Evolutionary conservation across 1,139 yeast genomes (phyloP), one percentile per base, ranked within the genome.

Genomic region (Sugiyamaella pinicola): DNA sequence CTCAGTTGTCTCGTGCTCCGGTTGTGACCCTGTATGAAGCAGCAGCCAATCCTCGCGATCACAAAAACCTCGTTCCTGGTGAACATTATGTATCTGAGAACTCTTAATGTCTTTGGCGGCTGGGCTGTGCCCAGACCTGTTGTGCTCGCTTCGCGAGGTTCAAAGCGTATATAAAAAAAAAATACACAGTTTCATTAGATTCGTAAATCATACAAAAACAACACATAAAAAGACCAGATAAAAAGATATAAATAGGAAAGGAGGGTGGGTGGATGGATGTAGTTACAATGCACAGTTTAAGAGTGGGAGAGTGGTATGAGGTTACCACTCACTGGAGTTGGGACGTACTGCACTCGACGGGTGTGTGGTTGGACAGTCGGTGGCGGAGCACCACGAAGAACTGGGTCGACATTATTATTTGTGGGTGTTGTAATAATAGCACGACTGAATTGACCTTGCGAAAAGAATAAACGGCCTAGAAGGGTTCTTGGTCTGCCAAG

Each of bases 31-130:
- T 86, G 24, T 91, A 91, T 68, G 98, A 91, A 69, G 82, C 90
- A 56, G 96, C 96, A 1, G 95, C 98, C 5, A 90, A 90, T 65
- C 96, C 96, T 0, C 82, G 85, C 2, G 97, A 91, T 66, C 97
- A 91, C 69, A 83, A 84, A 64, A 80, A 75, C 58, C 53, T 78
- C 58, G 69, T 61, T 72, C 81, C 60, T 19, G 66, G 64, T 3
- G 70, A 63, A 48, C 45, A 57, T 21, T 52, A 52, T 34, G 50
- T 52, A 13, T 10, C 55, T n/a, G 55, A 52, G 34, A 52, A 52
- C 24, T 55, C 53, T 45, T 53, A 47, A 12, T 45, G 3, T 4
- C 10, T 22, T 38, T 18, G 13, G 39, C 17, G 41, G 26, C 35
- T 42, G 41, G 41, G 41, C 41, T 6, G 41, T 5, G 41, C 34